Evolutionary conservation across 805 yeast genomes (phyloP).

Genomic region (Sugiyamaella lignohabitans): DNA sequence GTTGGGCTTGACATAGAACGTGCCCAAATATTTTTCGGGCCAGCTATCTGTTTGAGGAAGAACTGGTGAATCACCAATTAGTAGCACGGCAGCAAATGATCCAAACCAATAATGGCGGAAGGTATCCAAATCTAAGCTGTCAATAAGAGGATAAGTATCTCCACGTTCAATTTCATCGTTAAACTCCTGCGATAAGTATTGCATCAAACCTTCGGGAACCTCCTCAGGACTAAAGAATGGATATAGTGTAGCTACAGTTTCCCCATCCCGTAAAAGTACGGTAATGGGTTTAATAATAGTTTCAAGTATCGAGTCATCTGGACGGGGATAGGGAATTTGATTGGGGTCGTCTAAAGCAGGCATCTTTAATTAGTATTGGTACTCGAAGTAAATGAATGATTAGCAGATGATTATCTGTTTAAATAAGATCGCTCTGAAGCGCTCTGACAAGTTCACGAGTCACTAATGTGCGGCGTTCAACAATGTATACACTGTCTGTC

Average conservation of each 20-base stretch:
- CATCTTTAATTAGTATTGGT: not conserved
- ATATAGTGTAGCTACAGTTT: constrained; percentile 47
- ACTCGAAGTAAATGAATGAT: not conserved
- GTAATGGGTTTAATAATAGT: constrained; percentile 49
- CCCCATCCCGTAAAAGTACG: constrained; percentile 54
- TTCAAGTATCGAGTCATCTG: not conserved
- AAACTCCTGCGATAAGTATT: constrained; percentile 45
- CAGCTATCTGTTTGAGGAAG: constrained; percentile 30
- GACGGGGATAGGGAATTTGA: not conserved
- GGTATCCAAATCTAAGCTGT: constrained; percentile 38
- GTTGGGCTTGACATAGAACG: constrained; percentile 78
- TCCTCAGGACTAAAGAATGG: constrained; percentile 47
- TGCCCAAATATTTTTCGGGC: constrained; percentile 53
- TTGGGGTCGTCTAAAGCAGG: constrained; percentile 6
- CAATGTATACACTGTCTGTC: too few species aligned
- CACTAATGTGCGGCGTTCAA: too few species aligned
- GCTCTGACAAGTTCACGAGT: too few species aligned
- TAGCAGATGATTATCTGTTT: too few species aligned
- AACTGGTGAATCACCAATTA: constrained; percentile 37
- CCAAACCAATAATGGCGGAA: constrained; percentile 63
- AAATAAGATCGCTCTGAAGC: too few species aligned
- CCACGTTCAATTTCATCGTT: constrained; percentile 68
- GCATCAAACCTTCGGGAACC: constrained; percentile 47
- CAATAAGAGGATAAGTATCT: constrained; percentile 48
- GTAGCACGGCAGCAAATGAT: constrained; percentile 56